Conservation (phyloP, 1,284 basidiomycete genomes). For the Apiotrichum gracile region DNA sequence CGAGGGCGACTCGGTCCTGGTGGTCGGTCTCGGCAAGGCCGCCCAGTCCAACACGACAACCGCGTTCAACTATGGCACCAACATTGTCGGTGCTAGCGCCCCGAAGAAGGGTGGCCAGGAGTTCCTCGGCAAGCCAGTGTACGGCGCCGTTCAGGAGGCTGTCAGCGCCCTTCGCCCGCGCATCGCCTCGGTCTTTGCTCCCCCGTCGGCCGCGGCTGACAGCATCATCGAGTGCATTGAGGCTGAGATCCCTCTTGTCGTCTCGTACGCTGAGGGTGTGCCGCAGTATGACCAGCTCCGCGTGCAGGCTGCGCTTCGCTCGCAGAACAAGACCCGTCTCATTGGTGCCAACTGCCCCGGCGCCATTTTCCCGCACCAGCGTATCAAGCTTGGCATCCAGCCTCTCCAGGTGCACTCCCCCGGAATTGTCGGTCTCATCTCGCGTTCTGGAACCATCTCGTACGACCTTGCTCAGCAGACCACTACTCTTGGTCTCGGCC, state of each 20-base stretch:
- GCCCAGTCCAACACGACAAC: slow-evolving; percentile 12
- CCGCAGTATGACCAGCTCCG: slow-evolving; percentile 51
- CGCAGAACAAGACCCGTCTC: slow-evolving; percentile 83
- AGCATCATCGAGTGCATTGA: slow-evolving; percentile 92
- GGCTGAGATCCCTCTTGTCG: slow-evolving; percentile 85
- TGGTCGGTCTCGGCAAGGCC: slow-evolving; percentile 56
- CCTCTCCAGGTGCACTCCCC: slow-evolving; percentile 90
- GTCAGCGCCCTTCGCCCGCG: slow-evolving; percentile 12
- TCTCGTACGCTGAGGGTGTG: slow-evolving; percentile 89
- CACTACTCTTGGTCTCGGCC: slow-evolving; percentile 84
- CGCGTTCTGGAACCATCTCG: slow-evolving; percentile 73
- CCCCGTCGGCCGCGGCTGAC: slow-evolving; percentile 61
- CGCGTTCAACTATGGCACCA: slow-evolving; percentile 62
- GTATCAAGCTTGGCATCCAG: slow-evolving; percentile 98
- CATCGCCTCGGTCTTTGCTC: slow-evolving; percentile 16
- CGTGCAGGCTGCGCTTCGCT: slow-evolving; percentile 81
- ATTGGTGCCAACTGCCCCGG: slow-evolving; percentile 88
- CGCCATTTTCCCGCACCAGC: slow-evolving; percentile 71
- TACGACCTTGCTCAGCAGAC: slow-evolving; percentile 91
- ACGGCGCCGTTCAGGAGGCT: slow-evolving; percentile 80
- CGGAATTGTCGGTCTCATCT: slow-evolving; percentile 84
- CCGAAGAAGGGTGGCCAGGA: slow-evolving; percentile 88
- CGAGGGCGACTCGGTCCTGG: slow-evolving; percentile 82
- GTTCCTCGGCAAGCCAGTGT: slow-evolving; percentile 87
- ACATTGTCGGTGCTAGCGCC: slow-evolving; percentile 90